phyloP scores from a whole-genome alignment of 148 eudicot genomes.

The Diospyros kaki region DNA sequence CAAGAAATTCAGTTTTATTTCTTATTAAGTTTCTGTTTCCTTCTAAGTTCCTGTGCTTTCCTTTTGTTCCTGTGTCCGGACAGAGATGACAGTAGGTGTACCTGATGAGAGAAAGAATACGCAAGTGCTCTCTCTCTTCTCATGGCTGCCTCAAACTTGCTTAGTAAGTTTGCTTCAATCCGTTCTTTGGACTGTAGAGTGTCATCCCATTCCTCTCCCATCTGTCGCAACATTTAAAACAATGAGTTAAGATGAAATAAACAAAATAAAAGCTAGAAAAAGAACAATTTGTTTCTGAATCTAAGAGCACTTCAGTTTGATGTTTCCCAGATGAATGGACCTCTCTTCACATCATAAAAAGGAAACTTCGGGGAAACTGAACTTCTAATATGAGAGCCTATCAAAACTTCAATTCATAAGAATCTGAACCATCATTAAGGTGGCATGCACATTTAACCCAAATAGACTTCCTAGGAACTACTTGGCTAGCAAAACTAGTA shows the following conservation, averaged over 20 bases:
- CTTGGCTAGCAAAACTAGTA: not conserved
- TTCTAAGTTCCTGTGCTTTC: not conserved
- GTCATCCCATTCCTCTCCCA: constrained; percentile 79
- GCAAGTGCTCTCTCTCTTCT: constrained; percentile 93
- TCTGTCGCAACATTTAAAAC: constrained; percentile 30
- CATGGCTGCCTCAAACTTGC: constrained; percentile 85
- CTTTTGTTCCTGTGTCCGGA: not conserved
- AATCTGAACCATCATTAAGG: constrained; percentile 1
- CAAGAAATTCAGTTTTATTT: too few species aligned
- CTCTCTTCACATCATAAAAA: not conserved
- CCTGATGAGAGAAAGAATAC: constrained; percentile 96
- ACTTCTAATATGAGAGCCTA: not conserved
- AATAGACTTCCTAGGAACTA: not conserved
- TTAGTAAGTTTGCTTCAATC: constrained; percentile 71
- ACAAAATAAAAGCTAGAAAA: not conserved
- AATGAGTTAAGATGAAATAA: not conserved
- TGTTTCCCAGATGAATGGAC: not conserved
- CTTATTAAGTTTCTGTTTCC: not conserved
- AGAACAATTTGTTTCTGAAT: constrained; percentile 4
- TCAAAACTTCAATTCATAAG: not conserved
- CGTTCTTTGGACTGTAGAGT: constrained; percentile 80
- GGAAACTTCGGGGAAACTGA: not conserved
- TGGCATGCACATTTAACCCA: not conserved
- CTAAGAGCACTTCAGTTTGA: not conserved
- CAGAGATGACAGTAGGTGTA: constrained; percentile 23